These are phyloP conservation scores for Trametes sp. DNA, from an alignment of 1,284 basidiomycete species.

Conservation along the genomic window DNA sequence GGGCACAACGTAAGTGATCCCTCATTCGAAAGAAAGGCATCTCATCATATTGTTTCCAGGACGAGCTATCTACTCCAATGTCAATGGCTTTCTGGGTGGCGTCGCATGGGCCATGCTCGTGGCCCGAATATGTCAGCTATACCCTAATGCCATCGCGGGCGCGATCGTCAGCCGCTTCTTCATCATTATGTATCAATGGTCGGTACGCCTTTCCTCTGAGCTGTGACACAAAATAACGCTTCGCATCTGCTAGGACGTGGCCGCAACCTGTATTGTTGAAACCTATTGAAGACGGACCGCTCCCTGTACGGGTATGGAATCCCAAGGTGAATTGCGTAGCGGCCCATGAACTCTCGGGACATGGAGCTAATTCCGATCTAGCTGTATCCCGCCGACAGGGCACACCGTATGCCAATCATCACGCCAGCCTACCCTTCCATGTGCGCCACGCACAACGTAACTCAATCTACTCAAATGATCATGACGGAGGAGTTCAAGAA, in stretches of 20 bases:
- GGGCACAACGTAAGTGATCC: slow-evolving; percentile 88
- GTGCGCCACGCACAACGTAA: slow-evolving; percentile 99
- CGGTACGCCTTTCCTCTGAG: slow-evolving; percentile 36
- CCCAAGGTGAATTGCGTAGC: slow-evolving; percentile 73
- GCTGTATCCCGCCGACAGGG: slow-evolving; percentile 92
- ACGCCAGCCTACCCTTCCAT: slow-evolving; percentile 99
- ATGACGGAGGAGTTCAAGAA: slow-evolving; percentile 97
- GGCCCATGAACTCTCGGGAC: not conserved
- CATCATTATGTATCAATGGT: slow-evolving; percentile 97
- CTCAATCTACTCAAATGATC: slow-evolving; percentile 94
- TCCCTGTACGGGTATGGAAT: slow-evolving; percentile 98
- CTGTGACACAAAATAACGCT: slow-evolving; percentile 10
- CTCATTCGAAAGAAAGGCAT: not conserved
- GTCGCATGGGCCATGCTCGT: slow-evolving; percentile 99
- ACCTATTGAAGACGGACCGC: slow-evolving; percentile 94
- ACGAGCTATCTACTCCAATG: slow-evolving; percentile 97
- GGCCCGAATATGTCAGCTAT: slow-evolving; percentile 98
- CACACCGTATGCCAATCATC: slow-evolving; percentile 99
- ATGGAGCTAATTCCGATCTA: slow-evolving; percentile 40
- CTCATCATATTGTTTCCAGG: slow-evolving; percentile 52
- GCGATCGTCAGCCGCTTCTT: slow-evolving; percentile 98
- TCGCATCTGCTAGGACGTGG: slow-evolving; percentile 76
- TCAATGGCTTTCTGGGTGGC: slow-evolving; percentile 97
- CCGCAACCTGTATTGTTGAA: slow-evolving; percentile 97
- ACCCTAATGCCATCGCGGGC: slow-evolving; percentile 94